A percentile compares a stretch with the other conserved stretches of the same genome.
phyloP scores from a whole-genome alignment of 441 rosid genomes.

The Omphalea diandra region DNA sequence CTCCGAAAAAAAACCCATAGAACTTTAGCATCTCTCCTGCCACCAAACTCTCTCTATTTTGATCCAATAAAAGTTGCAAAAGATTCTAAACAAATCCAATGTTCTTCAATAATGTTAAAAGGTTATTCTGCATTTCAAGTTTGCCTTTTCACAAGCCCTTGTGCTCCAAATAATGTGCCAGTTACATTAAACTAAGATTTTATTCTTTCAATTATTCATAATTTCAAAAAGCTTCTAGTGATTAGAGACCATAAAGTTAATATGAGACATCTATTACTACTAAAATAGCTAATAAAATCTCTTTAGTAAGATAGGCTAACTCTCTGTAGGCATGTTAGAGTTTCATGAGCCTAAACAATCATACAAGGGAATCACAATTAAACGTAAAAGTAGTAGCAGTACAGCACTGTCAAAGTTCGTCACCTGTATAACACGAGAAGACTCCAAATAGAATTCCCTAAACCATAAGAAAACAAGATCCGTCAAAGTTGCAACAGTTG shows the following conservation, averaged over 20 bases:
- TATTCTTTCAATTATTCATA: neutral
- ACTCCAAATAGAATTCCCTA: conserved; percentile 99
- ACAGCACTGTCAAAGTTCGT: conserved; percentile 16
- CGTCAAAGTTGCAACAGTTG: conserved; percentile 73
- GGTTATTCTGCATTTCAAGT: neutral
- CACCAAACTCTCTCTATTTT: too few species aligned
- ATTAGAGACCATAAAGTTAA: neutral
- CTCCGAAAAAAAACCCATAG: neutral
- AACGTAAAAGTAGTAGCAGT: conserved; percentile 1
- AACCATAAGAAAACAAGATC: conserved; percentile 99
- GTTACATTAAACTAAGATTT: neutral
- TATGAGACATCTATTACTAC: neutral
- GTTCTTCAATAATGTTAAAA: neutral
- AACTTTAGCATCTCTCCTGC: neutral
- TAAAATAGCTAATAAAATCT: neutral
- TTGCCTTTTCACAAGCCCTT: neutral
- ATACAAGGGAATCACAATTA: conserved; percentile 13
- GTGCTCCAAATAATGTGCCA: neutral
- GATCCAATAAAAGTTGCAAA: neutral
- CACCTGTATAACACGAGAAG: conserved; percentile 99
- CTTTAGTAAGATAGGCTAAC: conserved; percentile 7
- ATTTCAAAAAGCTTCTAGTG: neutral
- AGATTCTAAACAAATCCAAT: neutral
- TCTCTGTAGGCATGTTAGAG: neutral
- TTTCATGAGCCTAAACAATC: conserved; percentile 18